Base-by-base conservation (phyloP, 129 eudicot species). In the Flaveria trinervia region DNA sequence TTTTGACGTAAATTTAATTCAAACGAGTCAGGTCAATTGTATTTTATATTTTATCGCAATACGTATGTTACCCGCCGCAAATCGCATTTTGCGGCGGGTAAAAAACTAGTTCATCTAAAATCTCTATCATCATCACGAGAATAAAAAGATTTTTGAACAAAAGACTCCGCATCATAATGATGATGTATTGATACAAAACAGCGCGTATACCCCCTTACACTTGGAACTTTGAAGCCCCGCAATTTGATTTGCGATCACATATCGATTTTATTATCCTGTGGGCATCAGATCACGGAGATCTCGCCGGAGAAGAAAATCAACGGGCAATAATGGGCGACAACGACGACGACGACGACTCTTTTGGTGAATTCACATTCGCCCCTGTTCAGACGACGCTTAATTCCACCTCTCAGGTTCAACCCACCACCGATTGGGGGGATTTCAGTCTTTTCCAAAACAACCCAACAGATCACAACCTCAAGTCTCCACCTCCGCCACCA, bases 351-450 rank as follows among this genome's bases (percentile, higher is more conserved):
- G 87, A 82, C 18, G 86, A 79, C 44, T 71, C 81, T 41, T 91
- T 92, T 81, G 96, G 93, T 8, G 96, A 87, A 39, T 92, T 92
- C 83, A 81, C 92, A n/a, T 89, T 84, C 78, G 91, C 97, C 36
- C 77, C 92, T 57, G 65, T 59, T 51, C 82, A 59, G 51, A 39
- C 80, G n/a, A 46, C 68, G 46, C 18, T 13, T 36, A 65, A 77
- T 74, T 49, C 76, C 33, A 17, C 52, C 5, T 72, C 44, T 72
- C 85, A 64, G 41, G 54, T 20, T 43, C 54, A 76, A 43, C 25
- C 30, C 80, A n/a, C 79, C 74, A 65, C 68, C 55, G 89, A 86
- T 30, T 88, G 96, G 93, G 85, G 87, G 20, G 90, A 91, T 85
- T 89, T 91, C 71, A 82, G 22, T 48, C 84, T 22, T 65, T 46